Evolutionary conservation across 2,329 filamentous ascomycete genomes (phyloP), one percentile per base, ranked within the genome.

Genomic region (Scedosporium apiospermum): DNA sequence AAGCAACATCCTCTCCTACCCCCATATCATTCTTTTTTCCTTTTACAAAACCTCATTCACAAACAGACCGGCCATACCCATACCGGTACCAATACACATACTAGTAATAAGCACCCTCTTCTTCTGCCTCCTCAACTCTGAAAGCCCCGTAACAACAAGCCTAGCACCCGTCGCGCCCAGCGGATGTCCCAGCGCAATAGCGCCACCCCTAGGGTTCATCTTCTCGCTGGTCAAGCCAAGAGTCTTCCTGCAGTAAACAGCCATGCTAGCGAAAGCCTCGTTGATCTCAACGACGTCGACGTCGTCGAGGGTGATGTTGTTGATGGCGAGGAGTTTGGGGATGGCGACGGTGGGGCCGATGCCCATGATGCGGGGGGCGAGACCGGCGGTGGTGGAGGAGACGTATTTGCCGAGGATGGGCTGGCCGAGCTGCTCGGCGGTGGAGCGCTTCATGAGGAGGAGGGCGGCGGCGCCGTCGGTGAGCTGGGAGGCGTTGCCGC

Each of bases 211-310:
- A 27, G 88, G 83, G 78, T 95, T 95, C 82, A 95, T 84, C 84
- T 92, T 93, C 69, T 82, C 75, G 75, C 82, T 84, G 71, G 90
- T 87, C 60, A 93, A 78, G 67, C 84, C 84, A 60, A 95, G 81
- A 67, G 79, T 85, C 70, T 91, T 82, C 62, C 89, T 78, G 77
- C 92, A 96, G 83, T 97, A 98, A 34, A 97, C 93, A 1, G 91
- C 93, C 95, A 98, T 98, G 61, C 90, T 95, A 23, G 93, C 93
- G 71, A 99, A 99, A 1, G 95, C 95, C 82, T 99, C 95, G 80
- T 99, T 99, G 72, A 99, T 78, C 82, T 98, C 95, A 68, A 93
- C 82, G 42, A 98, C 83, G 71, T 99, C 95, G 65, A 95, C 84
- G 69, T 98, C 95, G 64, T 88, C 84, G 62, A 96, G 79, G 26